Evolutionary conservation across 352 stramenopile genomes (phyloP).

Genomic region (Globisporangium carolinianum): DNA sequence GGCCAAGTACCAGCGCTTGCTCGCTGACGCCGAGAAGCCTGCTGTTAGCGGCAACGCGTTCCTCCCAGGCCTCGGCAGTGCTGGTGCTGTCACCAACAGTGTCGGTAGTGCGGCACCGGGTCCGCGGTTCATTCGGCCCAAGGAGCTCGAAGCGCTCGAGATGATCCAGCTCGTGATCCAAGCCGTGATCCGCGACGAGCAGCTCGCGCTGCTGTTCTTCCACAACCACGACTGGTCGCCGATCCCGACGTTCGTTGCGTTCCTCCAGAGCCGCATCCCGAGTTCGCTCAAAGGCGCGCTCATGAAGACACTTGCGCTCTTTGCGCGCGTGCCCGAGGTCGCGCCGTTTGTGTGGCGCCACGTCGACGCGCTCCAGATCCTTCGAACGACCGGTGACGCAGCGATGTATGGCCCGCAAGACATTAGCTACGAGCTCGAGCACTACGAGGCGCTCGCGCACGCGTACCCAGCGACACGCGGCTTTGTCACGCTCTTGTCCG

Average conservation of each 20-base stretch:
- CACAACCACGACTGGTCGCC: slow-evolving; percentile 83
- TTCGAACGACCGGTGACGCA: slow-evolving; percentile 63
- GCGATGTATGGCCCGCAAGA: slow-evolving; percentile 61
- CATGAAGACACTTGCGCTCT: slow-evolving; percentile 79
- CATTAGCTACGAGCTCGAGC: slow-evolving; percentile 81
- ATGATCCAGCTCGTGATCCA: slow-evolving; percentile 78
- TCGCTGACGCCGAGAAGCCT: slow-evolving; percentile 67
- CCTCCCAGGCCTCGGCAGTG: slow-evolving; percentile 16
- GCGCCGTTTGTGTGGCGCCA: slow-evolving; percentile 81
- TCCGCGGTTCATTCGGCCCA: slow-evolving; percentile 69
- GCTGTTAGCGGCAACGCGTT: slow-evolving; percentile 12
- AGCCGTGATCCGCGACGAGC: slow-evolving; percentile 60
- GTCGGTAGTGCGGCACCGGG: slow-evolving; percentile 24
- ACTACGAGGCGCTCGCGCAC: slow-evolving; percentile 73
- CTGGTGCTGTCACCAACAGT: not conserved
- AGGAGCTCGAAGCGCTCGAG: slow-evolving; percentile 78
- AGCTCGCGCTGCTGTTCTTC: slow-evolving; percentile 79
- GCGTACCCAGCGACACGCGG: slow-evolving; percentile 75
- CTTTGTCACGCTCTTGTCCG: slow-evolving; percentile 65
- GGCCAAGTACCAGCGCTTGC: slow-evolving; percentile 75
- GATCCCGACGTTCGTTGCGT: slow-evolving; percentile 75
- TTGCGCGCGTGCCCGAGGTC: slow-evolving; percentile 73
- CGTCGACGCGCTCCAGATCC: slow-evolving; percentile 76
- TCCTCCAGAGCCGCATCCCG: slow-evolving; percentile 77
- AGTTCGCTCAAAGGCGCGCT: slow-evolving; percentile 79